Evolutionary conservation across 257 asterid genomes (phyloP), one percentile per base, ranked within the genome.

Genomic region (Asclepias syriaca): DNA sequence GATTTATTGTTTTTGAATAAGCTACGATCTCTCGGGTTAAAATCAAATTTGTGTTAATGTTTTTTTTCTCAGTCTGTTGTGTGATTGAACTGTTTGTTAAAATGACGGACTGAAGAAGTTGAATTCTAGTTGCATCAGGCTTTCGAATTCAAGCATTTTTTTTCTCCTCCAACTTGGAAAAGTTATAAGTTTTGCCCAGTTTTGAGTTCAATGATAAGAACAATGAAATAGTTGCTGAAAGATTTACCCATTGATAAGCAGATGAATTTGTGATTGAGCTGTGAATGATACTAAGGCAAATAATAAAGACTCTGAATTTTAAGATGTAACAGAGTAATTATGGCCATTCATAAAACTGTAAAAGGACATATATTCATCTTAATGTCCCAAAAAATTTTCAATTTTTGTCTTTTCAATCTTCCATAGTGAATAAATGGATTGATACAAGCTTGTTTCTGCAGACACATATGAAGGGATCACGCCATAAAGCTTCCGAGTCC

Each of bases 401-500:
- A 10, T 21, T 34, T 70, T 54, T 40, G 58, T 27, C 21, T 51
- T 72, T 1, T 53, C 19, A 51, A 6, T 37, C 29, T 71, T 49
- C 51, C 45, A 55, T 48, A 37, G 40, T 63, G 29, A 16, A 29
- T 70, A 3, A 6, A 51, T 49, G 66, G 18, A 75, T 48, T 50
- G 60, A 64, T 67, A 18, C 29, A 68, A 46, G 32, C 21, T 49
- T 29, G 37, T 37, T 75, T 43, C 59, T 68, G 53, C 77, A 87
- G 97, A 76, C 85, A 39, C 97, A 87, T 80, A 65, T 85, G 45
- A 83, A 77, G 77, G 90, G 89, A 65, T 81, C 88, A 3, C 85
- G 89, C 74, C 97, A 88, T 77, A 76, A 55, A 66, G 77, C 84
- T 19, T 87, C 89, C 6, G 94, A 83, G 69, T 72, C 77, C 27